Conservation (phyloP, 192 early-diverging fungal species). For the Coemansia sp. region DNA sequence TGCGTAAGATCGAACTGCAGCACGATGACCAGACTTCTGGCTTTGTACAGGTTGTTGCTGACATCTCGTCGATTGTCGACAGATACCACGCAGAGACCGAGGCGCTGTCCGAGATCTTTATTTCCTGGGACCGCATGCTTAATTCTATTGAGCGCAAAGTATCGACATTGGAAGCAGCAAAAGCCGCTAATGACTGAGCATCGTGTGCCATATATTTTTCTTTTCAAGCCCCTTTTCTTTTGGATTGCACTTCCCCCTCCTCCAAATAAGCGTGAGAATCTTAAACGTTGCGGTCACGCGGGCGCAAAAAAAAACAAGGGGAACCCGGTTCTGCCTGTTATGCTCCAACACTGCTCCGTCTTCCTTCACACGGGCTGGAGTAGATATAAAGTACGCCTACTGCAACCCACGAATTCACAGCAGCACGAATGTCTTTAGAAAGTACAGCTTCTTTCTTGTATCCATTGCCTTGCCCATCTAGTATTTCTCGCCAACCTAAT, state of each 20-base stretch:
- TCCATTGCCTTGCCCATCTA: background rate
- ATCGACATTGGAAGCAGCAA: constrained; percentile 16
- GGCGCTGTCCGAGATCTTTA: constrained; percentile 45
- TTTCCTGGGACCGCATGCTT: constrained; percentile 41
- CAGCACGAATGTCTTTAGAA: background rate
- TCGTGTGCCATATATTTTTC: background rate
- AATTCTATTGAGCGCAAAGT: constrained; percentile 36
- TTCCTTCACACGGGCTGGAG: background rate
- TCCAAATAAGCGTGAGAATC: background rate
- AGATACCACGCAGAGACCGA: constrained; percentile 44
- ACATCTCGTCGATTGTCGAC: constrained; percentile 40
- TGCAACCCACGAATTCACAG: background rate
- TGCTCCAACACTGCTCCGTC: background rate
- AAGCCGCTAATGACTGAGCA: background rate
- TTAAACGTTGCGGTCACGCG: constrained; percentile 7
- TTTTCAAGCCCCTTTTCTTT: background rate
- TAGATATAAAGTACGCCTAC: background rate
- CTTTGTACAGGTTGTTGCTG: constrained; percentile 24
- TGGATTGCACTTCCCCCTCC: background rate
- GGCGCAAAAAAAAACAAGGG: background rate
- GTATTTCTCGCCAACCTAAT: background rate
- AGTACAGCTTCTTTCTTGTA: background rate
- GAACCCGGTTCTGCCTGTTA: background rate
- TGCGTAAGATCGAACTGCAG: constrained; percentile 20
- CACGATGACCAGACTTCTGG: constrained; percentile 27